These are phyloP conservation scores for Petunia axillaris DNA, from an alignment of 257 asterid genomes.

Conservation along the genomic window DNA sequence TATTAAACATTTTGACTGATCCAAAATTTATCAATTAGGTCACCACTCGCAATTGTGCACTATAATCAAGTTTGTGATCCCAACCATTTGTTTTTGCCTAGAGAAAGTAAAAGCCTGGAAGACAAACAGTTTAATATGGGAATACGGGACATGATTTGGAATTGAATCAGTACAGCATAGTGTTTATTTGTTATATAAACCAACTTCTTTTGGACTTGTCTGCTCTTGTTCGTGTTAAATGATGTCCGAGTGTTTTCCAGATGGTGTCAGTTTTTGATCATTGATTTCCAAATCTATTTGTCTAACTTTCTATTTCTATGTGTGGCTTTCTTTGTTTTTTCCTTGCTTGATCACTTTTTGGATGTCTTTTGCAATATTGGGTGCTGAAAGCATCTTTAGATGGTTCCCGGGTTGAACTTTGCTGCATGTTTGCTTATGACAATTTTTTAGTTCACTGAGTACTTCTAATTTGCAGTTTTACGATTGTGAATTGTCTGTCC, in stretches of 20 bases:
- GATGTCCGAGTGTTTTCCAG: neutral
- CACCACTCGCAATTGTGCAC: neutral
- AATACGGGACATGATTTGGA: neutral
- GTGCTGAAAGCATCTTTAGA: neutral
- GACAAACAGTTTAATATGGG: neutral
- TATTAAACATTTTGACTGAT: neutral
- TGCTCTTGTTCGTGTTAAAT: constrained; percentile 2
- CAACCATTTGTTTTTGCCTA: neutral
- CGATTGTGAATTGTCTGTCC: neutral
- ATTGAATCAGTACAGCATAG: constrained; percentile 3
- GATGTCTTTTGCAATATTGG: constrained; percentile 7
- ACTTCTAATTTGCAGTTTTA: neutral
- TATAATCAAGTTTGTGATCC: neutral
- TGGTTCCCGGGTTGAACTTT: neutral
- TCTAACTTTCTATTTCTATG: constrained; percentile 1
- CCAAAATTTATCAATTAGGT: neutral
- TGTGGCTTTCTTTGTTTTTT: neutral
- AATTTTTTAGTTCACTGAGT: neutral
- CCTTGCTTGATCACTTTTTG: constrained; percentile 7
- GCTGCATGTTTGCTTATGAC: neutral
- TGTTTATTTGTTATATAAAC: neutral
- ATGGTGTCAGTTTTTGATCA: neutral
- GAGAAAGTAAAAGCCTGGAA: neutral
- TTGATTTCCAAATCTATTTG: neutral
- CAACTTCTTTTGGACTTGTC: neutral